Conservation (phyloP, 495 filamentous ascomycete genomes). For the Aspergillus carlsbadensis region DNA sequence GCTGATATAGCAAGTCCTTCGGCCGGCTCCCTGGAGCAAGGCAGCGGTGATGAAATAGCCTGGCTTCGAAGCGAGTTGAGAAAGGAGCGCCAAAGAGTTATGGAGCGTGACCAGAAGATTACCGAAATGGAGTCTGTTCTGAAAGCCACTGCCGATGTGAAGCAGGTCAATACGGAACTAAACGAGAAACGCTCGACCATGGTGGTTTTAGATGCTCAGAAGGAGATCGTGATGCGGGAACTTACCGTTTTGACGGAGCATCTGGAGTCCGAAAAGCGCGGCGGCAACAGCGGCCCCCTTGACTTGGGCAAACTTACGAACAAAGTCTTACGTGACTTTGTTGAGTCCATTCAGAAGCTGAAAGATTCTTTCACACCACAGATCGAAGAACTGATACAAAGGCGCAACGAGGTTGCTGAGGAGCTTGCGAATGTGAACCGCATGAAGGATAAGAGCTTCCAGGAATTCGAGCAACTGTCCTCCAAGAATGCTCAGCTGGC, state of each 20-base stretch:
- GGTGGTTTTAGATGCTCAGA: constrained; percentile 90
- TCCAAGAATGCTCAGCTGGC: constrained; percentile 91
- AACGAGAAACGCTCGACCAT: constrained; percentile 94
- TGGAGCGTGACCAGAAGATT: constrained; percentile 75
- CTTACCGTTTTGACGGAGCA: constrained; percentile 83
- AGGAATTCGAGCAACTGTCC: constrained; percentile 92
- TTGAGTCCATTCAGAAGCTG: constrained; percentile 78
- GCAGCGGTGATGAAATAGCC: constrained; percentile 64
- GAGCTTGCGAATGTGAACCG: constrained; percentile 76
- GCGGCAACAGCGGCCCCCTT: constrained; percentile 54
- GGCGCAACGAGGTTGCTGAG: constrained; percentile 76
- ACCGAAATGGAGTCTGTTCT: constrained; percentile 77
- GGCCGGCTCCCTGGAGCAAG: constrained; percentile 53
- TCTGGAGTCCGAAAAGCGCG: constrained; percentile 65
- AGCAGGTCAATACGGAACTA: constrained; percentile 80
- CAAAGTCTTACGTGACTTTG: constrained; percentile 82
- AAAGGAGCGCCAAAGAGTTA: constrained; percentile 74
- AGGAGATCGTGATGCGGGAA: constrained; percentile 92
- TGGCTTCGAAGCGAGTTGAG: constrained; percentile 75
- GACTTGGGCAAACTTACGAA: constrained; percentile 77
- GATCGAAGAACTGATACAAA: constrained; percentile 81
- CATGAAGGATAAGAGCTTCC: constrained; percentile 85
- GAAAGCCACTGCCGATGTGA: constrained; percentile 72
- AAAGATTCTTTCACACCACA: constrained; percentile 74
- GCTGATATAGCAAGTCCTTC: constrained; percentile 75